Base-by-base conservation (phyloP, 2,329 filamentous ascomycete species). In the Alternaria viburni region DNA sequence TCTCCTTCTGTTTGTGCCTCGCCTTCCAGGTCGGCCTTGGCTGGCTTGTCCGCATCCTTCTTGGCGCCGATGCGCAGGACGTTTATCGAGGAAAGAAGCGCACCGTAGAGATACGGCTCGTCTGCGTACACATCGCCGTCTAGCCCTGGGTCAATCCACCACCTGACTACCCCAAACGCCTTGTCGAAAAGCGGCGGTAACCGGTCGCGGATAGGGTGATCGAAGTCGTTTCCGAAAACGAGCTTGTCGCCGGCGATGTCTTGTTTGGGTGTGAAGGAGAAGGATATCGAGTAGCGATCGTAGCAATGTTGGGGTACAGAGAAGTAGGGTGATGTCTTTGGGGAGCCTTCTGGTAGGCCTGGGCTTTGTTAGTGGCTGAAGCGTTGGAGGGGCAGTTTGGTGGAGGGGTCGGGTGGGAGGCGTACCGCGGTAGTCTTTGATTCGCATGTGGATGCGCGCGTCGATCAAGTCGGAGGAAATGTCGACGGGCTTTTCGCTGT, bases 171-270 rank as follows among this genome's bases (percentile, higher is more conserved):
- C 56, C 89, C 90, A 80, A 97, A 89, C 0, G 93, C 94, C 10
- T 92, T 90, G 75, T 88, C 89, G 80, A 97, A 97, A 0, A 95
- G 93, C 0, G 93, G 92, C 0, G 96, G 95, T 2, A 99, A 84
- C 15, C 90, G 88, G 76, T 97, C 91, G 28, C 93, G 88, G 71
- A 99, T 96, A 0, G 96, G 93, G 54, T 91, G 88, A 75, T 97
- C 94, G 77, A 98, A 97, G 83, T 97, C 93, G 79, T 98, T 98
- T 45, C 95, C 96, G 72, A 97, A 97, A 57, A 97, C 89, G 3
- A 99, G 84, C 66, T 96, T 89, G 25, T 87, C 80, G 47, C 88
- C 93, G 4, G 85, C 84, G 60, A 97, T 89, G 36, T 80, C 80
- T 28, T 82, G 72, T 72, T 91, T 92, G n/a, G 91, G 92, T 0